These are phyloP conservation scores for Exophiala sp. DNA, from an alignment of 2,329 filamentous ascomycete genomes.

Conservation along the genomic window DNA sequence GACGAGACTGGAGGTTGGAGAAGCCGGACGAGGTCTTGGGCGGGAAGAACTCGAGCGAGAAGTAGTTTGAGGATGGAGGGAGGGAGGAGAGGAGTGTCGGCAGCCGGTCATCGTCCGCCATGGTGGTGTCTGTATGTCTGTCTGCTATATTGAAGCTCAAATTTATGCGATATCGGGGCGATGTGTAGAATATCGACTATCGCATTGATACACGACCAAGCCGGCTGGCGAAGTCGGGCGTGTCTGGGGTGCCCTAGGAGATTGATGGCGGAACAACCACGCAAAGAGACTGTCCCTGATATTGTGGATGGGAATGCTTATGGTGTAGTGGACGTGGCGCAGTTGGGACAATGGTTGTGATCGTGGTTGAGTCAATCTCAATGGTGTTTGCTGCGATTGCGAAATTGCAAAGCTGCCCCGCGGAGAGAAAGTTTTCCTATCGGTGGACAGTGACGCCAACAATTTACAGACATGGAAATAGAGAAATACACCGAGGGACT, in stretches of 20 bases:
- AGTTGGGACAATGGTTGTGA: too few species aligned
- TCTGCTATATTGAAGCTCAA: background rate
- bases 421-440: background rate
- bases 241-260: too few species aligned
- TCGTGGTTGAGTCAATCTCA: too few species aligned
- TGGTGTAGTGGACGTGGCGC: too few species aligned
- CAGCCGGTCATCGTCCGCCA: constrained; percentile 27
- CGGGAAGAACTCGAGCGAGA: constrained; percentile 98
- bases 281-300: too few species aligned
- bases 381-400: background rate
- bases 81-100: constrained; percentile 46
- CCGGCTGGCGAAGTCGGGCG: too few species aligned
- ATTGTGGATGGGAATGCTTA: too few species aligned
- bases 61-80: constrained; percentile 74
- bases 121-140: constrained; percentile 3
- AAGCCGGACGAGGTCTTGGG: constrained; percentile 96
- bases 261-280: too few species aligned
- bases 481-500: too few species aligned
- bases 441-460: background rate
- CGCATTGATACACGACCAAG: background rate
- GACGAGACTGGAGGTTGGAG: constrained; percentile 83
- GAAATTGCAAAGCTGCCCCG: background rate
- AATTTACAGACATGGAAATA: too few species aligned
- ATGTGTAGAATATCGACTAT: background rate
- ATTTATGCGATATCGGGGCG: background rate